These are phyloP conservation scores for Dysphania ambrosioides DNA, from an alignment of 148 eudicot species.

Conservation along the genomic window DNA sequence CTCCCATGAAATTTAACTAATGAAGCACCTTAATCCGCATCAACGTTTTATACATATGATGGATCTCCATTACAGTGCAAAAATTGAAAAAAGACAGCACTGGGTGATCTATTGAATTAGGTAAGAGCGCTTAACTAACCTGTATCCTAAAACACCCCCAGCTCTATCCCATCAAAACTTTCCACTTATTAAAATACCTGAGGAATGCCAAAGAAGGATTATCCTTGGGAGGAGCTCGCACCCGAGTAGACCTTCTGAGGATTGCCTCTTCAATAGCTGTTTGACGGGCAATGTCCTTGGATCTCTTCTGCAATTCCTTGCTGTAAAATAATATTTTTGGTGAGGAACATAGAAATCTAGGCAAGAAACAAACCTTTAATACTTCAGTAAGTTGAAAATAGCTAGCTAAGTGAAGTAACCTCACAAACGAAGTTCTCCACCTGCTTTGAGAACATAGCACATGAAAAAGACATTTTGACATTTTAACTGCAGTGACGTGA, in stretches of 20 bases:
- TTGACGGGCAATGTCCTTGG: conserved; percentile 55
- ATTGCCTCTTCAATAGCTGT: conserved; percentile 56
- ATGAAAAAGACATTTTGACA: too few species aligned
- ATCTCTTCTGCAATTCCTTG: conserved; percentile 66
- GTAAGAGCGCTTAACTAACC: neutral
- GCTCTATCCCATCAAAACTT: conserved; percentile 44
- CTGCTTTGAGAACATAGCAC: too few species aligned
- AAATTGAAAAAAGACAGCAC: conserved; percentile 17
- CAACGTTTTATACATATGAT: conserved; percentile 15
- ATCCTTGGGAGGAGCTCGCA: conserved; percentile 86
- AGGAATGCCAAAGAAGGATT: conserved; percentile 82
- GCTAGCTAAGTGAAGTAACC: neutral
- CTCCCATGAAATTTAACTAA: neutral
- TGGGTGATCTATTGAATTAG: conserved; percentile 19
- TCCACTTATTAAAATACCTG: conserved; percentile 85
- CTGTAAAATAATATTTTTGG: conserved; percentile 36
- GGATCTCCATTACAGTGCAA: conserved; percentile 25
- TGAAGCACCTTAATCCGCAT: neutral
- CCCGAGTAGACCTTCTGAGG: conserved; percentile 84
- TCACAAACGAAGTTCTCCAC: neutral
- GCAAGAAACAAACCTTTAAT: neutral
- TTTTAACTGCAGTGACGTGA: too few species aligned
- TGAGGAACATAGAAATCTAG: neutral
- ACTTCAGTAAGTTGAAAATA: neutral
- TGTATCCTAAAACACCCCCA: neutral